Conservation (phyloP, 495 filamentous ascomycete species). For the Hypomontagnella submonticulosa region DNA sequence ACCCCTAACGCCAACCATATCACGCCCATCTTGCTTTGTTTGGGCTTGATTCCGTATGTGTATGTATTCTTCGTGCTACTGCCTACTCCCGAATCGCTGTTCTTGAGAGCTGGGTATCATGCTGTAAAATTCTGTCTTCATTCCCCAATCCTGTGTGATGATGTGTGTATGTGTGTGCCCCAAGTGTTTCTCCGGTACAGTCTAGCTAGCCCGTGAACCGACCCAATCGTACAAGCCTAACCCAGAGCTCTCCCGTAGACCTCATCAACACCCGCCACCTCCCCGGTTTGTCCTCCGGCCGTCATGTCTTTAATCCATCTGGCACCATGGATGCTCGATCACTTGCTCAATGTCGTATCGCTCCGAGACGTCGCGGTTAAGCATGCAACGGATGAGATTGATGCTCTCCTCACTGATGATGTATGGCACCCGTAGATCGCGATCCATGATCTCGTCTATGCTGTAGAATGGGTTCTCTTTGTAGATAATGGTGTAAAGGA, state of each 20-base stretch:
- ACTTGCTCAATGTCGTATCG: constrained; percentile 86
- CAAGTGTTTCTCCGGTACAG: constrained; percentile 27
- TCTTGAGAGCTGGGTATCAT: constrained; percentile 42
- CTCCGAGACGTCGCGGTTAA: constrained; percentile 86
- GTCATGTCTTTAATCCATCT: constrained; percentile 45
- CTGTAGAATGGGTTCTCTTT: constrained; percentile 99
- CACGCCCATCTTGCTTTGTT: neutral
- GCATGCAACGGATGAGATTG: constrained; percentile 88
- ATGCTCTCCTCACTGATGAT: constrained; percentile 92
- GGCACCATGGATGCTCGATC: constrained; percentile 84
- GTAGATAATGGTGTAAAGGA: constrained; percentile 98
- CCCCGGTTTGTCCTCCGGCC: constrained; percentile 6
- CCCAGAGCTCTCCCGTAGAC: constrained; percentile 1
- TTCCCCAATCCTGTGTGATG: constrained; percentile 29
- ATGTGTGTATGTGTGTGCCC: too few species aligned
- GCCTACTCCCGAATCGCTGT: constrained; percentile 32
- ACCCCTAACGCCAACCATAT: neutral
- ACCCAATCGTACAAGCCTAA: constrained; percentile 24
- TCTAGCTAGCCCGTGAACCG: constrained; percentile 28
- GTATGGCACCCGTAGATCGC: constrained; percentile 90
- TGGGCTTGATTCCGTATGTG: constrained; percentile 24
- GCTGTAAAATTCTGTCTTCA: constrained; percentile 31
- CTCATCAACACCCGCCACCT: constrained; percentile 15
- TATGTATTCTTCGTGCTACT: constrained; percentile 18
- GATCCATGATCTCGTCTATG: constrained; percentile 99